Conservation (phyloP, 768 basidiomycete species). For the Mycena galopus region DNA sequence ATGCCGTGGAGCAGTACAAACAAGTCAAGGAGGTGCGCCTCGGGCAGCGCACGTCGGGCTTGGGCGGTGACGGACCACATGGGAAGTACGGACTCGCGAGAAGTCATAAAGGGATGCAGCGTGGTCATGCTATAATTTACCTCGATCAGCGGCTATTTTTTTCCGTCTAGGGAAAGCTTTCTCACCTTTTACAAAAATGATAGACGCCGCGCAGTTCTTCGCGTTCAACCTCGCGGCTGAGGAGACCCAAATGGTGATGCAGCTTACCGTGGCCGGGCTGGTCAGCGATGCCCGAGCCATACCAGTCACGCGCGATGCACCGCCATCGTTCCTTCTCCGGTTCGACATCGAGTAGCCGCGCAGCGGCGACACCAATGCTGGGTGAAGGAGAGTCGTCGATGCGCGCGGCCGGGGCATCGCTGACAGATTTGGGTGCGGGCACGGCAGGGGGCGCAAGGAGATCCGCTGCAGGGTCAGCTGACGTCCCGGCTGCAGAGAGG, state of each 20-base stretch:
- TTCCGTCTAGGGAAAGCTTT: not conserved
- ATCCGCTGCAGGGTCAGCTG: conserved; percentile 36
- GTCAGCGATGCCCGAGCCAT: conserved; percentile 85
- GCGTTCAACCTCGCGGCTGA: conserved; percentile 85
- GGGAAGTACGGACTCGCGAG: conserved; percentile 90
- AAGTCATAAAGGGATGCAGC: conserved; percentile 86
- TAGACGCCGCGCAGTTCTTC: conserved; percentile 91
- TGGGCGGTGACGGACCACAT: conserved; percentile 88
- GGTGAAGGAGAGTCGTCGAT: conserved; percentile 77
- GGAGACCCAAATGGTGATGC: conserved; percentile 92
- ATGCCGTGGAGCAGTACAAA: conserved; percentile 96
- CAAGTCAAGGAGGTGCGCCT: conserved; percentile 79
- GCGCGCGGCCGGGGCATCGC: conserved; percentile 63
- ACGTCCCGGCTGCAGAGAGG: conserved; percentile 59
- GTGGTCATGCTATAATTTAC: conserved; percentile 83
- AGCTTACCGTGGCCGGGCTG: conserved; percentile 95
- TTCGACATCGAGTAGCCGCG: conserved; percentile 85
- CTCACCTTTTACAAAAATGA: conserved; percentile 95
- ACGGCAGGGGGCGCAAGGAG: conserved; percentile 33
- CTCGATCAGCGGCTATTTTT: not conserved
- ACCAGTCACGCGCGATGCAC: conserved; percentile 92
- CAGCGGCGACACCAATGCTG: conserved; percentile 89
- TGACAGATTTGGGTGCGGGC: conserved; percentile 56
- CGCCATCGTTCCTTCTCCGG: conserved; percentile 95
- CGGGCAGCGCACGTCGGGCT: conserved; percentile 79